These are phyloP conservation scores for Penicillium cinerascens DNA, from an alignment of 495 filamentous ascomycete genomes.

Conservation along the genomic window DNA sequence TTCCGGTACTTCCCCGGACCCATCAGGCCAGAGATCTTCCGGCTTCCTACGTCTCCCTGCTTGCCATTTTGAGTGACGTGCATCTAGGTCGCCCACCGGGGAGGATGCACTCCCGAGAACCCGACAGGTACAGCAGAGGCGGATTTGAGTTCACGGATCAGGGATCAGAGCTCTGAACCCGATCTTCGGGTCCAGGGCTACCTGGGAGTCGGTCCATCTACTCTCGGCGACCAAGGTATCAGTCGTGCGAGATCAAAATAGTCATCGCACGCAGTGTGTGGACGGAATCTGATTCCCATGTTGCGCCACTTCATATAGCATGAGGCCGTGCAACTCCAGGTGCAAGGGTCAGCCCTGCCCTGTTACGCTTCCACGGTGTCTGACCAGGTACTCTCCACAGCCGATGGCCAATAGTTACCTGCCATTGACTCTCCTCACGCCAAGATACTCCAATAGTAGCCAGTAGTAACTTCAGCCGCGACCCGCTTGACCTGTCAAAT, in stretches of 20 bases:
- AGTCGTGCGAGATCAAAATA: background rate
- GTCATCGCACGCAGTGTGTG: background rate
- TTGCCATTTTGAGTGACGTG: slow-evolving; percentile 24
- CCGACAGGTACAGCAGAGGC: slow-evolving; percentile 7
- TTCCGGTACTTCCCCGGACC: slow-evolving; percentile 22
- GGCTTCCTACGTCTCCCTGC: slow-evolving; percentile 6
- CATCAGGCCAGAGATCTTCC: slow-evolving; percentile 12
- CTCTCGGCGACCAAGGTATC: background rate
- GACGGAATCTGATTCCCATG: slow-evolving; percentile 2
- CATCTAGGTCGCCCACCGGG: slow-evolving; percentile 6
- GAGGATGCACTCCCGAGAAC: slow-evolving; percentile 9
- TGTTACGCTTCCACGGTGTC: background rate
- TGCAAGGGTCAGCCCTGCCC: slow-evolving; percentile 6
- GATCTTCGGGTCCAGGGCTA: slow-evolving; percentile 4
- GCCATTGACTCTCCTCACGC: slow-evolving; percentile 5
- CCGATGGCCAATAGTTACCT: slow-evolving; percentile 9
- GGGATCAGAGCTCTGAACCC: slow-evolving; percentile 11
- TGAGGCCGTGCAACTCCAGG: slow-evolving; percentile 17
- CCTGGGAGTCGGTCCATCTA: background rate
- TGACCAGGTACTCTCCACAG: background rate
- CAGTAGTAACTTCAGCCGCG: slow-evolving; percentile 12
- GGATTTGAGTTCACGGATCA: slow-evolving; percentile 9
- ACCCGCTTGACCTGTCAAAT: slow-evolving; percentile 27
- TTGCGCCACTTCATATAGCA: slow-evolving; percentile 4
- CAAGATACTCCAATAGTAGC: slow-evolving; percentile 22